These are phyloP conservation scores for Daldinia sp. DNA, from an alignment of 2,329 filamentous ascomycete species.

Conservation along the genomic window DNA sequence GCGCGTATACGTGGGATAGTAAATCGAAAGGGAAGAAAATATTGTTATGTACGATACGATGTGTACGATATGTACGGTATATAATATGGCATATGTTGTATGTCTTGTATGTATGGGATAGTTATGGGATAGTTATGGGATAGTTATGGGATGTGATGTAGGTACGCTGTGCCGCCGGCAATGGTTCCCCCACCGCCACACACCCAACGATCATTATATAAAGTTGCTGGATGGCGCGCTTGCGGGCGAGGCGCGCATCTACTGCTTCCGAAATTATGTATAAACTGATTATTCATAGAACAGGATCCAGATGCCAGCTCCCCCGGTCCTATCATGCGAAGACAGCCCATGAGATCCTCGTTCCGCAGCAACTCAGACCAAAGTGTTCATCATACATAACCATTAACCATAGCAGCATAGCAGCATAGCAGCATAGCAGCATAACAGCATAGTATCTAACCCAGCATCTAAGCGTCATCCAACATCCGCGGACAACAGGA, in stretches of 20 bases:
- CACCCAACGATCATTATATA: conserved; percentile 31
- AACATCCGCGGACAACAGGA: conserved; percentile 5
- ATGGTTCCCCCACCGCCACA: conserved; percentile 24
- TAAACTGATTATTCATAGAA: conserved; percentile 33
- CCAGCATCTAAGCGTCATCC: conserved; percentile 7
- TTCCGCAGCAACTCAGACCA: conserved; percentile 17
- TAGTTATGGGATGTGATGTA: neutral
- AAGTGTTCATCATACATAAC: conserved; percentile 5
- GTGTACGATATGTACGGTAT: neutral
- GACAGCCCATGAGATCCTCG: conserved; percentile 16
- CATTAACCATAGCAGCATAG: neutral
- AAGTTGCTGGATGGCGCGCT: conserved; percentile 32
- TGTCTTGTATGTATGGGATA: too few relatives aligned
- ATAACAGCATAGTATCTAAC: neutral
- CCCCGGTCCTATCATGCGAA: conserved; percentile 23
- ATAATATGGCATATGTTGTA: too few relatives aligned
- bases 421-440: neutral
- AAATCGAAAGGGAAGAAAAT: too few relatives aligned
- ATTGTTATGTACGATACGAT: neutral
- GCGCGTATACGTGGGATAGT: conserved; percentile 1
- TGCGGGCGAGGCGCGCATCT: conserved; percentile 32
- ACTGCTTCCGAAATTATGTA: conserved; percentile 27
- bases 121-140: too few relatives aligned
- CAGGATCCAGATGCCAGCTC: conserved; percentile 34
- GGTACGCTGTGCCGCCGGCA: conserved; percentile 30